These are phyloP conservation scores for Boechera divaricarpa DNA, from an alignment of 345 rosid genomes.

Conservation along the genomic window DNA sequence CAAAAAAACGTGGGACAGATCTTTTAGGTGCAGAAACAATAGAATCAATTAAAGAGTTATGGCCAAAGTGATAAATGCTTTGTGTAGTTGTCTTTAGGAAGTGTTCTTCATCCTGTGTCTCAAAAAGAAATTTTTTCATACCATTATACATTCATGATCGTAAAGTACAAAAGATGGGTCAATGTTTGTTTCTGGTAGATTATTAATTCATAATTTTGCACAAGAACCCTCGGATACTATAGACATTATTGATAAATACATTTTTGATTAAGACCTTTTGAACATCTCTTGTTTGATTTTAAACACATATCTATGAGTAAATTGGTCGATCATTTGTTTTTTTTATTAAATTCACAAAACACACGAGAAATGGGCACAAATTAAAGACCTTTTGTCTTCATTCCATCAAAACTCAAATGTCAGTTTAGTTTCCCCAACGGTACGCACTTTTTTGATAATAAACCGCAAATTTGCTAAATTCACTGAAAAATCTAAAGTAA, in stretches of 20 bases:
- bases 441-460: slow-evolving; percentile 33
- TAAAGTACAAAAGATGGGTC: slow-evolving; percentile 18
- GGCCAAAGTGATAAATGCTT: slow-evolving; percentile 36
- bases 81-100: slow-evolving; percentile 27
- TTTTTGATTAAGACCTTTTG: background rate
- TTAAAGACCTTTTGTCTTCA: slow-evolving; percentile 30
- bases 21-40: slow-evolving; percentile 42
- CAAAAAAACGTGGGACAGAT: slow-evolving; percentile 34
- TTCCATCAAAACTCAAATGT: slow-evolving; percentile 14
- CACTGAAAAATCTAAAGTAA: slow-evolving; percentile 4
- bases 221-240: background rate
- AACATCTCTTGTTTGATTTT: background rate
- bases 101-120: slow-evolving; percentile 15
- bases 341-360: slow-evolving; percentile 2
- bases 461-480: slow-evolving; percentile 28
- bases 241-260: background rate
- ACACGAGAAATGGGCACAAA: slow-evolving; percentile 6
- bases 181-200: slow-evolving; percentile 16
- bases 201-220: slow-evolving; percentile 12
- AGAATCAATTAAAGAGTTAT: slow-evolving; percentile 39
- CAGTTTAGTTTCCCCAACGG: background rate
- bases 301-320: slow-evolving; percentile 10
- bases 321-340: slow-evolving; percentile 9
- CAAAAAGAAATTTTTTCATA: background rate
- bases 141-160: slow-evolving; percentile 9